Percentiles rank a stretch among this genome's conserved stretches.
phyloP scores from a whole-genome alignment of 2,329 filamentous ascomycete genomes.

The Ophiostoma ips region DNA sequence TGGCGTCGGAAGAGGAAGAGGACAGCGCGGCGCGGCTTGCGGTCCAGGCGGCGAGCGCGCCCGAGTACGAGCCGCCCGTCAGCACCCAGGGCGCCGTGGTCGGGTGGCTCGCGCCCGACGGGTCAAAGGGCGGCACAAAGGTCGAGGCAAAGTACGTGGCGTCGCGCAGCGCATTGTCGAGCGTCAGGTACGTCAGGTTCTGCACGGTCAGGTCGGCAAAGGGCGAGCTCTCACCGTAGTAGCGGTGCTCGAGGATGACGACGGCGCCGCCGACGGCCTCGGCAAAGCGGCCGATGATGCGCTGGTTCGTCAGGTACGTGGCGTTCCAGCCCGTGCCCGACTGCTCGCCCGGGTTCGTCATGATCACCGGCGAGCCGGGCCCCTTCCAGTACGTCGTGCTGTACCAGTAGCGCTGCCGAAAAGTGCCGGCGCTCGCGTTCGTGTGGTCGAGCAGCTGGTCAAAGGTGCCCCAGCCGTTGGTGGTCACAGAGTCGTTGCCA shows the following conservation, averaged over 20 bases:
- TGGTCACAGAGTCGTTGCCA: background rate
- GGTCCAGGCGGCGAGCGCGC: slow-evolving; percentile 31
- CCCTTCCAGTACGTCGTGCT: slow-evolving; percentile 26
- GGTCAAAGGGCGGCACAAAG: slow-evolving; percentile 37
- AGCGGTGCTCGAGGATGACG: slow-evolving; percentile 29
- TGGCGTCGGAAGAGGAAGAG: background rate
- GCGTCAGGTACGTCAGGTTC: slow-evolving; percentile 26
- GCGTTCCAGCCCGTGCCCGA: slow-evolving; percentile 10
- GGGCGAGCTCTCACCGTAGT: slow-evolving; percentile 28
- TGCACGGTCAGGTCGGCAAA: slow-evolving; percentile 21
- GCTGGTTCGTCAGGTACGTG: slow-evolving; percentile 29
- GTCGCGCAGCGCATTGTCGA: slow-evolving; percentile 28
- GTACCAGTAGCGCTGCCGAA: slow-evolving; percentile 29
- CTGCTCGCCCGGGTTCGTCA: slow-evolving; percentile 26
- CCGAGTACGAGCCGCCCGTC: slow-evolving; percentile 40
- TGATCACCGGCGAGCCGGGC: slow-evolving; percentile 25
- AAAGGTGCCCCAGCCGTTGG: slow-evolving; percentile 18
- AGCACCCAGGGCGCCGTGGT: slow-evolving; percentile 39
- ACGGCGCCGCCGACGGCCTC: slow-evolving; percentile 25
- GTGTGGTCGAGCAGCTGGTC: slow-evolving; percentile 29
- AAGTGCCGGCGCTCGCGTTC: slow-evolving; percentile 27
- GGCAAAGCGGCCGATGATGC: slow-evolving; percentile 35
- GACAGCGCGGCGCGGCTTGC: background rate
- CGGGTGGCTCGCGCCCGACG: slow-evolving; percentile 27
- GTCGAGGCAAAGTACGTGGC: slow-evolving; percentile 28